Conservation (phyloP, 2,329 filamentous ascomycete genomes). For the Claviceps sp. region DNA sequence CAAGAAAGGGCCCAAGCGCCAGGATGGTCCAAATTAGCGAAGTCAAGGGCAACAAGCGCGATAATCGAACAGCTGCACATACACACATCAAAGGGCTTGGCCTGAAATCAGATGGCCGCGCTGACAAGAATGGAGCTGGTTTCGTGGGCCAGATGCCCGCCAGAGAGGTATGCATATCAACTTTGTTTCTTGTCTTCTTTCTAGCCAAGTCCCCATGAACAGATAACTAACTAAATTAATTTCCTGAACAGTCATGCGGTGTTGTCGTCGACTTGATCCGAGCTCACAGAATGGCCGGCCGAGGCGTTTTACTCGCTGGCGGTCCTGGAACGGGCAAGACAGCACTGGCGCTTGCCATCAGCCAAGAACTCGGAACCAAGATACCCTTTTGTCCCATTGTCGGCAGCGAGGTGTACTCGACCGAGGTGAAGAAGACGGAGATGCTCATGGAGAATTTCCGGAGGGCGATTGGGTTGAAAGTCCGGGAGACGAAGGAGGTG, state of each 20-base stretch:
- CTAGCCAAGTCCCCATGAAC: constrained; percentile 4
- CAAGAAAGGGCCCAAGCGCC: constrained; percentile 16
- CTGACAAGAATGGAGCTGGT: constrained; percentile 65
- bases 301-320: constrained; percentile 84
- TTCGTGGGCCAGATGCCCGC: constrained; percentile 84
- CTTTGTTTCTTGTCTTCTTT: neutral
- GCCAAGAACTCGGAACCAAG: constrained; percentile 93
- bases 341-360: constrained; percentile 85
- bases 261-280: constrained; percentile 92
- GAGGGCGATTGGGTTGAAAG: constrained; percentile 87
- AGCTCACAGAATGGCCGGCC: constrained; percentile 93
- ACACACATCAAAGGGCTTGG: constrained; percentile 96
- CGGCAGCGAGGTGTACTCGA: constrained; percentile 93
- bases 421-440: constrained; percentile 99
- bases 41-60: constrained; percentile 86
- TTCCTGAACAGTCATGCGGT: constrained; percentile 61
- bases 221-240: neutral
- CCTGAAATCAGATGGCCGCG: constrained; percentile 70
- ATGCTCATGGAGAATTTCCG: constrained; percentile 99
- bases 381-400: constrained; percentile 98
- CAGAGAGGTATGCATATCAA: constrained; percentile 54
- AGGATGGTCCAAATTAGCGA: constrained; percentile 84
- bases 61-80: constrained; percentile 91
- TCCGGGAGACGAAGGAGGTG: constrained; percentile 97
- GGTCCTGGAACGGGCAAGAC: constrained; percentile 97